Conservation (phyloP, 495 filamentous ascomycete genomes). For the Stereocaulon alpinum region DNA sequence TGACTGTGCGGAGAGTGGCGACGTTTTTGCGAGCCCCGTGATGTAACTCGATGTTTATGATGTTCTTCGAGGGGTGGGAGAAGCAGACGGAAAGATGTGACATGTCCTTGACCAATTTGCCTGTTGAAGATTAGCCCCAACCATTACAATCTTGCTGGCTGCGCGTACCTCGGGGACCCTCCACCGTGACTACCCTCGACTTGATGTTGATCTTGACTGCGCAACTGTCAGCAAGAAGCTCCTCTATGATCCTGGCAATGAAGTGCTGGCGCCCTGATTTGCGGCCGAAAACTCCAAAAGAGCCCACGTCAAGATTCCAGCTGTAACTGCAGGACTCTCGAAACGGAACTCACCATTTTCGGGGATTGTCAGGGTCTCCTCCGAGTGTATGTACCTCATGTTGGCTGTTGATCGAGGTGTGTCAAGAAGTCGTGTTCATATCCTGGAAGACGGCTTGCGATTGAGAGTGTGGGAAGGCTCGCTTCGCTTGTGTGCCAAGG, state of each 20-base stretch:
- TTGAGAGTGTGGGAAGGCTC: constrained; percentile 7
- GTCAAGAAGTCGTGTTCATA: constrained; percentile 2
- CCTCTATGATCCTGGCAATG: neutral
- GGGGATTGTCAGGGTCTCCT: constrained; percentile 86
- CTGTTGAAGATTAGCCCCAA: constrained; percentile 28
- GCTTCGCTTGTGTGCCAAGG: constrained; percentile 2
- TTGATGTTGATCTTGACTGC: constrained; percentile 94
- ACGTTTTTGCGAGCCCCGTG: constrained; percentile 95
- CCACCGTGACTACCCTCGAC: constrained; percentile 88
- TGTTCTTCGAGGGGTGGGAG: constrained; percentile 63
- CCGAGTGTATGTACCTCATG: constrained; percentile 97
- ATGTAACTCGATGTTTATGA: constrained; percentile 93
- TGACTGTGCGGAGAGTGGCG: constrained; percentile 94
- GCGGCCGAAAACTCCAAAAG: neutral
- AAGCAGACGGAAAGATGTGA: constrained; percentile 95
- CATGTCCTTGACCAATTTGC: constrained; percentile 92
- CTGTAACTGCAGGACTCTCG: constrained; percentile 6
- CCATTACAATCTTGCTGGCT: neutral
- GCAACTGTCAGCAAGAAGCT: constrained; percentile 6
- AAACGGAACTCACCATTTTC: constrained; percentile 76
- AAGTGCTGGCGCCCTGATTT: neutral
- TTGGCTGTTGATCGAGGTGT: constrained; percentile 36
- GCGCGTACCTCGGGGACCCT: constrained; percentile 72
- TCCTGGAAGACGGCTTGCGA: too few relatives aligned
- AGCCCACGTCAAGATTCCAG: neutral